phyloP scores from a whole-genome alignment of 352 stramenopile genomes.

The Globisporangium emineosum region DNA sequence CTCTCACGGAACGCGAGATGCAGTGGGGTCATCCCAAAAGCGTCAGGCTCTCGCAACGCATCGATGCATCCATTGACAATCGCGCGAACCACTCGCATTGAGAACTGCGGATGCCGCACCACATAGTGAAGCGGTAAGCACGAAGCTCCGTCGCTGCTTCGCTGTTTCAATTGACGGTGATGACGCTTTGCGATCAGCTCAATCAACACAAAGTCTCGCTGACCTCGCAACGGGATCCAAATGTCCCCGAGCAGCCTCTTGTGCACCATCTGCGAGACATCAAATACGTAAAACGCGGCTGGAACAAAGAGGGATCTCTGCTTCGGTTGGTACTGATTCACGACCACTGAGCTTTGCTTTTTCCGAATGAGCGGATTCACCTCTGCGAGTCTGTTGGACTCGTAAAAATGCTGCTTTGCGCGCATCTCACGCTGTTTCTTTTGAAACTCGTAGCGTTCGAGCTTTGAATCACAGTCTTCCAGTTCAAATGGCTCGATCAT shows the following conservation, averaged over 20 bases:
- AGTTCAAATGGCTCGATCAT: conserved; percentile 36
- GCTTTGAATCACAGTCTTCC: conserved; percentile 41
- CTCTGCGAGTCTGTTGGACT: conserved; percentile 15
- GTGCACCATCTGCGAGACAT: conserved; percentile 39
- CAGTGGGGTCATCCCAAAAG: conserved; percentile 58
- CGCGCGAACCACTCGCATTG: conserved; percentile 28
- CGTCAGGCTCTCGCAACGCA: conserved; percentile 36
- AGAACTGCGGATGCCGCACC: conserved; percentile 35
- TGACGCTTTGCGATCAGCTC: conserved; percentile 52
- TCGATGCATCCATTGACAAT: conserved; percentile 42
- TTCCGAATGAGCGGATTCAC: neutral
- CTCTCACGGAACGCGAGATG: conserved; percentile 55
- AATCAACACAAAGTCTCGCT: conserved; percentile 31
- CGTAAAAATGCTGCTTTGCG: conserved; percentile 44
- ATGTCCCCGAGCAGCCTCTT: conserved; percentile 42
- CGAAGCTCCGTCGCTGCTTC: conserved; percentile 32
- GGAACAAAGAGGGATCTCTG: conserved; percentile 25
- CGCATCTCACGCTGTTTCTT: conserved; percentile 34
- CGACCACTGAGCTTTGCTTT: neutral
- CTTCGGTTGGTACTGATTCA: neutral
- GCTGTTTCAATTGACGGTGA: conserved; percentile 46
- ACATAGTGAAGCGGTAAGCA: conserved; percentile 62
- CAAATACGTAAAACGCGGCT: conserved; percentile 42
- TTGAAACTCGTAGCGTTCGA: conserved; percentile 40
- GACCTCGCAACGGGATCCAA: conserved; percentile 40